Evolutionary conservation across 75 land plant genomes (phyloP), one percentile per base, ranked within the genome.

Genomic region (Ceratopteris richardii): DNA sequence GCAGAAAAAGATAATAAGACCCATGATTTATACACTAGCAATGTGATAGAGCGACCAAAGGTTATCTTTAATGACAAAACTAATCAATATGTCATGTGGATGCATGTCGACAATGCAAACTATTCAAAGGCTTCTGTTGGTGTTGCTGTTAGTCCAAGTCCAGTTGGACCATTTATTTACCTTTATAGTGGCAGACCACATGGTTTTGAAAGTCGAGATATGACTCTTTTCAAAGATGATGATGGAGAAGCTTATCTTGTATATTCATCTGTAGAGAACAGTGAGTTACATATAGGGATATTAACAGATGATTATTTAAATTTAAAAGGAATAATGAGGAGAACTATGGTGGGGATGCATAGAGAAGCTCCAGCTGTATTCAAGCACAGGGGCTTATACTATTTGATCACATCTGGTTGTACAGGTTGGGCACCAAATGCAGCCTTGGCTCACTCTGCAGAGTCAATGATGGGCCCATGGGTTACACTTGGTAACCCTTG

Each of bases 401-500:
- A 95, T 60, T 90, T 95, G 99, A 77, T 90, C 60, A 95, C 99
- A 0, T 95, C 99, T 46, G 99, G 99, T 7, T 95, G 99, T 72
- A 83, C 92, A 7, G 86, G 99, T 3, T 95, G 99, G 99, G 83
- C 85, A 1, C 96, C 99, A 22, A 95, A 95, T 72, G 72, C 77
- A 53, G 99, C 99, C 7, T 53, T 90, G 52, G 85, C 82, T 41
- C 99, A 95, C 71, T 88, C 91, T n/a, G 81, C 99, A n/a, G 96
- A 90, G 60, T 95, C 99, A 24, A 78, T 95, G 69, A 71, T 95
- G 83, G 99, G 99, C 16, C 88, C 86, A 0, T 95, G 99, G 99
- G 86, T 77, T 68, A 84, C 96, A 19, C 72, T 95, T 60, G 99
- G 99, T 33, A 87, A 90, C 62, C 99, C 99, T 17, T 90, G 96